Evolutionary conservation across 768 basidiomycete species (phyloP), one percentile per base, ranked within the genome.

Genomic region (Agrocybe pediades): DNA sequence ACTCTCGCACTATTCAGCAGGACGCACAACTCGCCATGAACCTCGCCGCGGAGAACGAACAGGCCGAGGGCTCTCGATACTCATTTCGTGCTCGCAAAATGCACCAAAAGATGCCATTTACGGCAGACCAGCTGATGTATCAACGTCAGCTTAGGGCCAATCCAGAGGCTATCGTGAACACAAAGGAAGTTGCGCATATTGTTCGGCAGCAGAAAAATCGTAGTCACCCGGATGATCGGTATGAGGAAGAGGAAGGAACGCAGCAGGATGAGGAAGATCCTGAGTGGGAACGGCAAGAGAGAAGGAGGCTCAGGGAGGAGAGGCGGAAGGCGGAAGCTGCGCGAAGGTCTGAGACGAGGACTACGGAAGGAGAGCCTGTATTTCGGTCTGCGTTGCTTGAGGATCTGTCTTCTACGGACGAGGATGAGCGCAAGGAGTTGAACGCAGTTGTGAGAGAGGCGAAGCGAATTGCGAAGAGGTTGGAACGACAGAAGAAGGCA

Each of bases 111-210:
- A 76, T 80, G 11, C 89, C 89, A 1, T 91, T 85, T 59, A 75
- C 73, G 9, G 76, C 77, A 27, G 88, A 90, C 53, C 71, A 79
- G 47, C 39, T 71, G 9, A 36, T 68, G 30, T 90, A 90, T 64
- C 77, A 81, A 51, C 65, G 67, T 13, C 74, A 77, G 46, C 67
- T 90, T 57, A 74, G 73, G 25, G 58, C 64, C 0, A 79, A 77
- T 55, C 88, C 87, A 2, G 90, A 90, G 19, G 89, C 89, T 1
- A 82, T 90, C 40, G 75, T 91, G 41, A 83, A 80, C 51, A 51
- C 76, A 21, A 68, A 62, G 43, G 76, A 74, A 62, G 72, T 74
- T 25, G 62, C 17, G 5, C 33, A 39, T 17, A 3, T 44, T 17
- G 53, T 30, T 49, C 53, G 56, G 50, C 64, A 61, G n/a, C n/a